Base-by-base conservation (phyloP, 1,284 basidiomycete genomes). In the Leccinum olivaceoglutinosum region DNA sequence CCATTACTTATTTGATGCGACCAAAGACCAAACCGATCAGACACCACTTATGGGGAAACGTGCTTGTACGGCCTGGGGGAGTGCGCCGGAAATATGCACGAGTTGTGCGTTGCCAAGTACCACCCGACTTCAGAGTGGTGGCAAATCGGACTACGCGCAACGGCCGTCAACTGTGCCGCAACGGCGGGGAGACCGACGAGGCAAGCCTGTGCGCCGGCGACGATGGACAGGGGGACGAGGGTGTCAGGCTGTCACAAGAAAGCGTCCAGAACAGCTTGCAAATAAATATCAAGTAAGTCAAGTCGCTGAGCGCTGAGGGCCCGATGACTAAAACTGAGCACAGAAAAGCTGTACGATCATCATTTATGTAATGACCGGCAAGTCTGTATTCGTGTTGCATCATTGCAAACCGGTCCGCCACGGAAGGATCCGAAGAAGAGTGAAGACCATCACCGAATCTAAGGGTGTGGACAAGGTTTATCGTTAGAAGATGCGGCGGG, bases 51-150 rank as follows among this genome's bases (percentile, higher is more conserved):
- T 70, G 92, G 92, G 14, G 84, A 91, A 21, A 83, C 79, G 29
- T 95, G 93, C 77, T 83, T 82, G 80, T 93, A 96, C 73, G 93
- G 93, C 21, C 77, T 79, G 16, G 75, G 82, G 57, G 93, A 96
- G 76, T 94, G 92, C 69, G 86, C 86, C n/a, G 93, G 92, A 60
- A 93, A 95, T 77, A 84, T 93, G 16, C 89, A 95, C 67, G 87
- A 95, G 72, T 81, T 96, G 29, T 96, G 93, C 72, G 86, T 86
- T 12, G 78, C 80, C 64, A 85, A 85, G 72, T 80, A 90, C 68
- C 79, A 84, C 21, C 74, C 76, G 25, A 71, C 75, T 36, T 66
- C 75, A n/a, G 76, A 77, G 34, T 89, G 91, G 89, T 91, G 92
- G 89, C 76, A 82, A 51, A 85, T 94, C 62, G 93, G 93, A 12